Percentiles rank a stretch among this genome's conserved stretches.
phyloP scores from a whole-genome alignment of 2,329 filamentous ascomycete species.

The Cryphonectria carpinicola region DNA sequence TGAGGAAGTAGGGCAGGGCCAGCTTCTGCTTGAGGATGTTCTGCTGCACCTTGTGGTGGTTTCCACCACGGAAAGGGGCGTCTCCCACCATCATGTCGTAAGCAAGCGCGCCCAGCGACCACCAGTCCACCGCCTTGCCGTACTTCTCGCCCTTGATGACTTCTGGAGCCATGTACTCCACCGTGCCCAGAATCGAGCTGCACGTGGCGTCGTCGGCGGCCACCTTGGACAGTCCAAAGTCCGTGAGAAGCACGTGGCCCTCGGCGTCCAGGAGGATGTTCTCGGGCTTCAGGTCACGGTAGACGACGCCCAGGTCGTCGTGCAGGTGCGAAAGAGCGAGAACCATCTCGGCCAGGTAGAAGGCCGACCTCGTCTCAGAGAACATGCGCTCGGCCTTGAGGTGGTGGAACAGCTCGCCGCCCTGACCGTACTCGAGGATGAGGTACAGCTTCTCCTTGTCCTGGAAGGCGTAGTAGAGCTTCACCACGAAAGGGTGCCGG shows the following conservation, averaged over 20 bases:
- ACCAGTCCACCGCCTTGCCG: conserved; percentile 96
- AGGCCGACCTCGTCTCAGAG: conserved; percentile 82
- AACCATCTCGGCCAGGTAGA: conserved; percentile 99
- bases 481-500: conserved; percentile 95
- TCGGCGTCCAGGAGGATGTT: conserved; percentile 93
- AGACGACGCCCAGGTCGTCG: conserved; percentile 88
- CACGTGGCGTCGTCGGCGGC: conserved; percentile 74
- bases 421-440: conserved; percentile 96
- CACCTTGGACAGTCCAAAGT: conserved; percentile 97
- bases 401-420: conserved; percentile 96
- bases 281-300: conserved; percentile 96
- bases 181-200: conserved; percentile 89
- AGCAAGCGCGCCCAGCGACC: conserved; percentile 92
- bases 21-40: conserved; percentile 96
- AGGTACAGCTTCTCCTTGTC: conserved; percentile 97
- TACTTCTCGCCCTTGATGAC: conserved; percentile 87
- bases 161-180: conserved; percentile 99
- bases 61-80: conserved; percentile 87
- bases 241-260: conserved; percentile 90
- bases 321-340: conserved; percentile 93
- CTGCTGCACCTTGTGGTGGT: conserved; percentile 92
- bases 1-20: conserved; percentile 84
- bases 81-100: conserved; percentile 92
- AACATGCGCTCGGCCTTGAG: conserved; percentile 95
- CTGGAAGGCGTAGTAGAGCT: conserved; percentile 97